Percentiles rank a stretch among this genome's conserved stretches.
phyloP scores from a whole-genome alignment of 1,139 yeast genomes.

The Yamadazyma aaseri region DNA sequence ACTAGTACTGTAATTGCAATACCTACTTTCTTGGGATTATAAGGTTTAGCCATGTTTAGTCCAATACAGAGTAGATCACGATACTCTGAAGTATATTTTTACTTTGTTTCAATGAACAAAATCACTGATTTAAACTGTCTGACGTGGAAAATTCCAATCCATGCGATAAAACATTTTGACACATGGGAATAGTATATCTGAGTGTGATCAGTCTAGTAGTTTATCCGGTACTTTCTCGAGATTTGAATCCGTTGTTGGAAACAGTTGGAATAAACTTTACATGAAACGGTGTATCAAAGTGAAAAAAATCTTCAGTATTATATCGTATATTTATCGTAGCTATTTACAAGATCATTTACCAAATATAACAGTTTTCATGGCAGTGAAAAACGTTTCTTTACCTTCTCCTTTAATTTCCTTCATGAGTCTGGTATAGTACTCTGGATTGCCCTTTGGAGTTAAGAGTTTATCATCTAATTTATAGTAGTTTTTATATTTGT shows the following conservation, averaged over 20 bases:
- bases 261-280: too few relatives aligned
- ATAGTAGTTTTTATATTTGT: conserved; percentile 64
- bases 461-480: conserved; percentile 63
- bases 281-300: too few relatives aligned
- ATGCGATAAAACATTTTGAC: too few relatives aligned
- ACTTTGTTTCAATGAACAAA: too few relatives aligned
- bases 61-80: too few relatives aligned
- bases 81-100: too few relatives aligned
- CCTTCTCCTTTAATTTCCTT: conserved; percentile 72
- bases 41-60: conserved; percentile 6
- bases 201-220: too few relatives aligned
- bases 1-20: conserved; percentile 3
- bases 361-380: conserved; percentile 65
- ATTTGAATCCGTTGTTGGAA: too few relatives aligned
- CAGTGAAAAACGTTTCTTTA: conserved; percentile 63
- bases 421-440: conserved; percentile 69
- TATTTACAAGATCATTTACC: conserved; percentile 50
- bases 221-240: too few relatives aligned
- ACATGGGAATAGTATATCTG: too few relatives aligned
- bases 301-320: too few relatives aligned
- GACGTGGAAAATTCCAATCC: conserved; percentile 3
- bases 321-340: not conserved
- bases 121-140: too few relatives aligned
- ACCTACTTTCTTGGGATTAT: conserved; percentile 7
- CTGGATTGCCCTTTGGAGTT: conserved; percentile 80